Base-by-base conservation (phyloP, 805 yeast species). In the Pichia phayaonensis region DNA sequence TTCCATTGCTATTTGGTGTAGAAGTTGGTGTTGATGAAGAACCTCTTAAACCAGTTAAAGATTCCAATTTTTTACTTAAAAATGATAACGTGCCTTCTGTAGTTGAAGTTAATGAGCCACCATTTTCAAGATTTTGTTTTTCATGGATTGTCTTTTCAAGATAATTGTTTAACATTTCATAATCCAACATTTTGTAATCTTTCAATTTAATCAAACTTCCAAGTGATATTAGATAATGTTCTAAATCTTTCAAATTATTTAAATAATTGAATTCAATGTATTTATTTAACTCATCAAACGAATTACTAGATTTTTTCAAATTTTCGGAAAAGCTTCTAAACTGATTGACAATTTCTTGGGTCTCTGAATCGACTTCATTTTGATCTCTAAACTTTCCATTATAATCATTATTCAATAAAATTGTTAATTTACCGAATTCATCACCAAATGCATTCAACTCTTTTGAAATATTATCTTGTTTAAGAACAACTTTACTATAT, bases 101-200 rank as follows among this genome's bases (percentile, higher is more conserved):
- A 1, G 70, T 54, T 2, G 69, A 53, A 1, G 68, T 63, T n/a
- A 67, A 54, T 12, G 70, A 61, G 1, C 72, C 71, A 5, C 71
- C 71, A 47, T 61, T 61, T 46, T 65, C 51, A 23, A 68, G 44
- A 49, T 61, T 48, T 5, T 63, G 62, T 57, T 81, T 80, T 57
- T 92, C 98, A 40, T 71, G 70, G 45, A 77, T 74, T 0, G 95
- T 81, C 60, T 87, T 85, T 40, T 75, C 73, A 50, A 90, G 70
- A 67, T 92, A 92, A 49, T 86, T 95, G 40, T 80, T 78, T 42
- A 92, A 72, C 47, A 86, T 95, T 62, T 94, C 97, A 61, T 84
- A 83, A 64, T 92, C 99, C 26, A 92, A 78, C 59, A 87, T 90
- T 65, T 90, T 90, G 62, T 89, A 90, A 61, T 92, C 98, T 56